Base-by-base conservation (phyloP, 2,329 filamentous ascomycete species). In the Colletotrichum agaves region DNA sequence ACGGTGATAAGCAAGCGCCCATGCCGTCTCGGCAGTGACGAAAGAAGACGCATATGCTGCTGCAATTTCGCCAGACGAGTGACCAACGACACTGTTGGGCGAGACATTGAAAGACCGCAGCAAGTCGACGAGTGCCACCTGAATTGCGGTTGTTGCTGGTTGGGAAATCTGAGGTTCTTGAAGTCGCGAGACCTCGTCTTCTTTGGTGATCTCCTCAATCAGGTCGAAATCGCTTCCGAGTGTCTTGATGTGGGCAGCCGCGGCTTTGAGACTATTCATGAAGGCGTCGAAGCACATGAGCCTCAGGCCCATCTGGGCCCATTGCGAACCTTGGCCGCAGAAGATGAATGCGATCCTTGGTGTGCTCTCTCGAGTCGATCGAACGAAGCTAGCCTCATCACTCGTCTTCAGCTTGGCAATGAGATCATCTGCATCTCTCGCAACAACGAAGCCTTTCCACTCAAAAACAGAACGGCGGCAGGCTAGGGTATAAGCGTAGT, bases 1-100 rank as follows among this genome's bases (percentile, higher is more conserved):
- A 11, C 82, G 80, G 21, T 78, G 75, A 66, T 81, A 83, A 3
- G 82, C 78, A 35, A 82, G 75, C 50, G 78, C 73, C 79, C 80
- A 83, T 4, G 82, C 82, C 5, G 74, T 73, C 53, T 79, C 72
- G 19, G 74, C 73, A 2, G 76, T 74, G 19, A 84, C 73, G 15
- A 75, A 74, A 0, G 76, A 78, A 0, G 73, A 74, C 8, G 82
- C 79, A 61, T 79, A 82, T 1, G 82, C 81, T 6, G 82, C 82
- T 1, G 81, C 82, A 35, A 84, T 80, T 61, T 84, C 82, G 2
- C 82, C 82, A 1, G 82, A 84, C 0, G 82, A 84, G 68, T 84
- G 82, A 0, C 82, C 82, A 7, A 83, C 73, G 3, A 82, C 79
- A 17, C 75, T 71, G 5, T 65, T 68, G 2, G 81, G 78, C 1